Percentiles rank a stretch among this genome's conserved stretches.
phyloP scores from a whole-genome alignment of 2,329 filamentous ascomycete species.

The Decorospora gaudefroyi region DNA sequence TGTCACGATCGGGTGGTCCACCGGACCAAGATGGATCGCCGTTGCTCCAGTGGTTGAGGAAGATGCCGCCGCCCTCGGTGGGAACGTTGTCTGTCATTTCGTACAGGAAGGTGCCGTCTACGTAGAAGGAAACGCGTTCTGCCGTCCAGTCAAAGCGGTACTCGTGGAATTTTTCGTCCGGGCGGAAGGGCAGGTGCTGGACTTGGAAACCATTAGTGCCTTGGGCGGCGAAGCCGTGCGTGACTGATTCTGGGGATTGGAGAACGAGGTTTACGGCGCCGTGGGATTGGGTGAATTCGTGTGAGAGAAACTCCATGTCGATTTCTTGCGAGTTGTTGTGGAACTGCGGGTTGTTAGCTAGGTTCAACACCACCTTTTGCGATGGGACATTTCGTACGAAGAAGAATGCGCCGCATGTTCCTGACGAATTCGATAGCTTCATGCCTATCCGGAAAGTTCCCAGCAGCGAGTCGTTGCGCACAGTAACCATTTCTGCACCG shows the following conservation, averaged over 20 bases:
- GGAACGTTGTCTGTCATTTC: conserved; percentile 64
- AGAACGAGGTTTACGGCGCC: conserved; percentile 75
- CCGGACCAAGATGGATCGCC: conserved; percentile 72
- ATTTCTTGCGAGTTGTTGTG: conserved; percentile 80
- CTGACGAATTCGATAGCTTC: conserved; percentile 63
- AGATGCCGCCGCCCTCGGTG: conserved; percentile 64
- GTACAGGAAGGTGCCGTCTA: conserved; percentile 63
- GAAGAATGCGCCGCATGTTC: conserved; percentile 80
- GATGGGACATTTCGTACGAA: conserved; percentile 59
- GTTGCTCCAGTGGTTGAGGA: conserved; percentile 78
- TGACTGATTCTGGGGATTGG: conserved; percentile 65
- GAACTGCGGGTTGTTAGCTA: conserved; percentile 58
- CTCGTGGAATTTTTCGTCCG: conserved; percentile 70
- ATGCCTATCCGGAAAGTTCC: conserved; percentile 72
- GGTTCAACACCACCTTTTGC: neutral
- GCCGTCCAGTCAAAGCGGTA: conserved; percentile 77
- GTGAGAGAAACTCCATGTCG: conserved; percentile 77
- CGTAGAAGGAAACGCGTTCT: conserved; percentile 68
- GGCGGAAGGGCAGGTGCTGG: conserved; percentile 67
- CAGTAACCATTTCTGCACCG: conserved; percentile 66
- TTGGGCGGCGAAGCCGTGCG: conserved; percentile 65
- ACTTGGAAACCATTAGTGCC: conserved; percentile 63
- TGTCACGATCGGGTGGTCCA: conserved; percentile 68
- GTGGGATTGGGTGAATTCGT: conserved; percentile 62
- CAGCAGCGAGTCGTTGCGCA: conserved; percentile 66